These are phyloP conservation scores for Alternaria hordeiaustralica DNA, from an alignment of 2,329 filamentous ascomycete species.

Conservation along the genomic window DNA sequence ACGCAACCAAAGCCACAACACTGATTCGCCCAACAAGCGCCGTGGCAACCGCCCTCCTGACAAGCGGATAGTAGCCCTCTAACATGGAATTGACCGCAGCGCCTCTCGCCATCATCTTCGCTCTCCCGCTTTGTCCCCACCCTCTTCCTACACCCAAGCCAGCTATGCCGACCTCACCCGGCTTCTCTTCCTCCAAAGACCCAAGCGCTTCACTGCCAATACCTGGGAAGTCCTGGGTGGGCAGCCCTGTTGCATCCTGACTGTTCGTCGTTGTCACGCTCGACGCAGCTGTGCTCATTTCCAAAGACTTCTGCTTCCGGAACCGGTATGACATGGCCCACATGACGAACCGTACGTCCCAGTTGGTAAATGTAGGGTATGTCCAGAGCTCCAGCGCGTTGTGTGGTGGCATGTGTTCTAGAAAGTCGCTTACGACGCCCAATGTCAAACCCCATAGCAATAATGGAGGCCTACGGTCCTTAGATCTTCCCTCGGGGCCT, in stretches of 20 bases:
- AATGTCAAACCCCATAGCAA: slow-evolving; percentile 73
- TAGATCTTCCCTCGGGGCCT: slow-evolving; percentile 37
- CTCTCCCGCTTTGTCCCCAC: slow-evolving; percentile 45
- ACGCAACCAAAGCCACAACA: slow-evolving; percentile 28
- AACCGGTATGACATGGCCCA: slow-evolving; percentile 66
- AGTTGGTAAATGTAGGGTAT: slow-evolving; percentile 71
- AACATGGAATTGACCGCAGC: slow-evolving; percentile 57
- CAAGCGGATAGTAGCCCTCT: slow-evolving; percentile 61
- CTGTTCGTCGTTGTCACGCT: slow-evolving; percentile 6
- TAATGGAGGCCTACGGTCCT: slow-evolving; percentile 55
- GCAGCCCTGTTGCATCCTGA: slow-evolving; percentile 20
- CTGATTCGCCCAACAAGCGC: slow-evolving; percentile 50
- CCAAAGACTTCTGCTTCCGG: slow-evolving; percentile 46
- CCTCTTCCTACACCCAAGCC: slow-evolving; percentile 53
- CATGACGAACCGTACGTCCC: slow-evolving; percentile 66
- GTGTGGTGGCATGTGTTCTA: slow-evolving; percentile 70
- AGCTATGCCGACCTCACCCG: slow-evolving; percentile 54
- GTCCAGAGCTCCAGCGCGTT: slow-evolving; percentile 68
- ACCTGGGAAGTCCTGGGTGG: slow-evolving; percentile 34
- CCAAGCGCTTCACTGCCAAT: slow-evolving; percentile 30
- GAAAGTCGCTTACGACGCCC: slow-evolving; percentile 70
- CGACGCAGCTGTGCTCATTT: slow-evolving; percentile 30
- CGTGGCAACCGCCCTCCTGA: slow-evolving; percentile 55
- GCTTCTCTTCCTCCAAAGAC: slow-evolving; percentile 34
- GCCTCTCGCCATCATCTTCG: slow-evolving; percentile 47